Conservation (phyloP, 768 basidiomycete species). For the Austroboletus festivus region DNA sequence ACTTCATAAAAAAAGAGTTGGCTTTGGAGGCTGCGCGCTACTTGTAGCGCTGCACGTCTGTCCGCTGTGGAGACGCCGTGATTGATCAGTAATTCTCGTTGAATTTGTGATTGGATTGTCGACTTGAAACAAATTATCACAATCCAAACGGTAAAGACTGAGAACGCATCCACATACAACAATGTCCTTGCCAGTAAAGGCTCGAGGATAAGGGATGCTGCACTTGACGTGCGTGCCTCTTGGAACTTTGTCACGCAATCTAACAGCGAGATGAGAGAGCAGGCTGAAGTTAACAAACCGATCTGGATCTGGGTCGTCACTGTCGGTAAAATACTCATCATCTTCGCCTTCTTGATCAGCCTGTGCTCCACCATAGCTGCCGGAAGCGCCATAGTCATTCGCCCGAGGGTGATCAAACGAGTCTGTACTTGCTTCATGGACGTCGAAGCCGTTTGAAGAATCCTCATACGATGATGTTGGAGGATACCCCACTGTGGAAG, state of each 20-base stretch:
- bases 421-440: conserved; percentile 22
- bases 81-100: conserved; percentile 74
- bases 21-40: conserved; percentile 86
- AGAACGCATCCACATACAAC: conserved; percentile 58
- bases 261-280: conserved; percentile 84
- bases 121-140: conserved; percentile 48
- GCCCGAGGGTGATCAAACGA: conserved; percentile 25
- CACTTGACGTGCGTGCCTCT: conserved; percentile 87
- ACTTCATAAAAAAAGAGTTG: conserved; percentile 97
- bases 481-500: conserved; percentile 21
- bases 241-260: conserved; percentile 86
- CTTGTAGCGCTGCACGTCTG: conserved; percentile 77
- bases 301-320: conserved; percentile 63
- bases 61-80: conserved; percentile 75
- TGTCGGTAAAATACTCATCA: conserved; percentile 37
- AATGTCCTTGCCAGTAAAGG: conserved; percentile 93
- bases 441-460: conserved; percentile 18
- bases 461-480: conserved; percentile 13
- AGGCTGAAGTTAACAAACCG: conserved; percentile 87
- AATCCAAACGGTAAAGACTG: not conserved
- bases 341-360: conserved; percentile 29
- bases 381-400: conserved; percentile 17
- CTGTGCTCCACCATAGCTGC: conserved; percentile 16
- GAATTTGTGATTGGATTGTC: conserved; percentile 84
- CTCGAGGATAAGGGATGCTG: conserved; percentile 83